Conservation (phyloP, 352 stramenopile genomes). For the Phytopythium cucurbitacearum region DNA sequence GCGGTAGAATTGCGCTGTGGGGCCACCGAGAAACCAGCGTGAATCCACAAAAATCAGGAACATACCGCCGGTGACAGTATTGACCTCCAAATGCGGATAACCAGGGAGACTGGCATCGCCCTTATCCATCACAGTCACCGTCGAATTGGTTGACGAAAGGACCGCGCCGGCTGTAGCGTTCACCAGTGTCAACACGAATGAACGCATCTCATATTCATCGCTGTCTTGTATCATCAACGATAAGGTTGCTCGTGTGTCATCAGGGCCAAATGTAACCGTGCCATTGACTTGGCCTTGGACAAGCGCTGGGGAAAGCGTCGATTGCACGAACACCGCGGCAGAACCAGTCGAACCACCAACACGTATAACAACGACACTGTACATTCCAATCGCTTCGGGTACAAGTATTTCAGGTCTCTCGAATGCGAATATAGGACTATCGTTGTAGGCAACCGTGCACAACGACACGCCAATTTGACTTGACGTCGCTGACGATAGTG, state of each 20-base stretch:
- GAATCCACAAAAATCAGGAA: constrained; percentile 18
- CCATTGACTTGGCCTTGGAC: constrained; percentile 13
- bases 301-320: constrained; percentile 26
- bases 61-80: constrained; percentile 19
- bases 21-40: constrained; percentile 22
- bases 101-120: constrained; percentile 37
- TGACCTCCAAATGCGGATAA: constrained; percentile 6
- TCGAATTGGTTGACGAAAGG: constrained; percentile 9
- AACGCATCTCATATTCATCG: constrained; percentile 23
- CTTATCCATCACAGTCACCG: constrained; percentile 25
- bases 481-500: background rate
- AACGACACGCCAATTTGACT: background rate
- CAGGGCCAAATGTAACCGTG: constrained; percentile 27
- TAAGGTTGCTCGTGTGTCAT: constrained; percentile 3
- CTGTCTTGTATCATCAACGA: constrained; percentile 21
- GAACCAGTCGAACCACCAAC: constrained; percentile 6
- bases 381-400: constrained; percentile 8
- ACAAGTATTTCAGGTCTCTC: constrained; percentile 8
- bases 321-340: constrained; percentile 22
- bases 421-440: constrained; percentile 30
- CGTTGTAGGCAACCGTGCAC: background rate
- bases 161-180: constrained; percentile 22
- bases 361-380: constrained; percentile 11
- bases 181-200: constrained; percentile 20
- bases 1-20: background rate